phyloP scores from a whole-genome alignment of 2,329 filamentous ascomycete species.

The Parastagonospora nodorum region DNA sequence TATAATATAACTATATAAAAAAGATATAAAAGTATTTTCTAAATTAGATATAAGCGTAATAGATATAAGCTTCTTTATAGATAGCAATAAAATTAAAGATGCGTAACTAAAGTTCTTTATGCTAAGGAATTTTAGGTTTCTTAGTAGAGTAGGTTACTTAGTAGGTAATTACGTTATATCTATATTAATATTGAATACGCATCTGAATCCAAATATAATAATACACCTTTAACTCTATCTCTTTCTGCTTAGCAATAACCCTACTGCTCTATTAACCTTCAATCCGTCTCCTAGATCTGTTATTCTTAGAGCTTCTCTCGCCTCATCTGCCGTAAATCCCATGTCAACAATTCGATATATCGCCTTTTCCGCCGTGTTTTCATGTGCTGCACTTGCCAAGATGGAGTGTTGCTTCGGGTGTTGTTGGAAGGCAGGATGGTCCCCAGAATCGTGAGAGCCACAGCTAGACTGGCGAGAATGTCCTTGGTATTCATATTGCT shows the following conservation, averaged over 20 bases:
- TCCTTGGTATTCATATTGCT: too few relatives aligned
- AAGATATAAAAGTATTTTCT: too few relatives aligned
- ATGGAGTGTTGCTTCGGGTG: slow-evolving; percentile 40
- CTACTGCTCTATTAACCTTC: slow-evolving; percentile 62
- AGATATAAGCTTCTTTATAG: too few relatives aligned
- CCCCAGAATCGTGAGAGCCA: slow-evolving; percentile 20
- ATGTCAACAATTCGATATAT: slow-evolving; percentile 64
- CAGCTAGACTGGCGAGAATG: not conserved
- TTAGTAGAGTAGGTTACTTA: too few relatives aligned
- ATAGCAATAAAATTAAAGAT: too few relatives aligned
- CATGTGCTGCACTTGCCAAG: slow-evolving; percentile 41
- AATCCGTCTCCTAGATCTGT: slow-evolving; percentile 66
- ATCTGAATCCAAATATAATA: too few relatives aligned
- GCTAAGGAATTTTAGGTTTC: too few relatives aligned
- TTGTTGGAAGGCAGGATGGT: slow-evolving; percentile 26
- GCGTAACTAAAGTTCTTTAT: too few relatives aligned
- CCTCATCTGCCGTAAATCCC: slow-evolving; percentile 62
- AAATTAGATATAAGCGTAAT: too few relatives aligned
- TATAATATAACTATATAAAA: too few relatives aligned
- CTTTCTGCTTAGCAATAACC: slow-evolving; percentile 52
- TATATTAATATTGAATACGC: too few relatives aligned
- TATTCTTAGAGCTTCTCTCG: slow-evolving; percentile 61
- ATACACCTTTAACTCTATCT: not conserved
- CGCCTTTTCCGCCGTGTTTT: slow-evolving; percentile 62
- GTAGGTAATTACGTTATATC: too few relatives aligned